Evolutionary conservation across 2,329 filamentous ascomycete species (phyloP).

Genomic region (Sporothrix mexicana): DNA sequence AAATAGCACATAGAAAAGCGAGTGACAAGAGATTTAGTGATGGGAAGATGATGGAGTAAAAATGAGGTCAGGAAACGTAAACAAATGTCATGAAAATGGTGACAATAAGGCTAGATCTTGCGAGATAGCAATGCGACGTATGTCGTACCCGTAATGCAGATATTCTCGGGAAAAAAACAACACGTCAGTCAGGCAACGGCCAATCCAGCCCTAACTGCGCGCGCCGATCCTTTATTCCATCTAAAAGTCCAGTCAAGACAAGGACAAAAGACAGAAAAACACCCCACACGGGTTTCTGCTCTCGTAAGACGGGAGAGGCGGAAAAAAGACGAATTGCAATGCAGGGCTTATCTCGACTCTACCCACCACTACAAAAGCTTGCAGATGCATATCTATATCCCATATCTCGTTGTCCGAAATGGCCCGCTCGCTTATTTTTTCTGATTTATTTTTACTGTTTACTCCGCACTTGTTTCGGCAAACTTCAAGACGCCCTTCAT

Average conservation of each 20-base stretch:
- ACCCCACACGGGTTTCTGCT: neutral
- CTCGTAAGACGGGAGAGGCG: neutral
- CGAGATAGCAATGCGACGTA: neutral
- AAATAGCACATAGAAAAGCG: neutral
- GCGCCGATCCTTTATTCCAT: neutral
- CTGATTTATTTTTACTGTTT: neutral
- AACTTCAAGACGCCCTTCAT: constrained; percentile 7
- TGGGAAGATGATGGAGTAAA: neutral
- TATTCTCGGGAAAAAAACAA: too few relatives aligned
- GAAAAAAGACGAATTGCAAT: neutral
- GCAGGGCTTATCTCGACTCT: constrained; percentile 8
- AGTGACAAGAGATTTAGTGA: neutral
- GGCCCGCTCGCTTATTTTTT: neutral
- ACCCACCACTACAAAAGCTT: neutral
- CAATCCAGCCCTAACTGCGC: neutral
- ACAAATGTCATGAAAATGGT: neutral
- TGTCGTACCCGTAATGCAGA: too few relatives aligned
- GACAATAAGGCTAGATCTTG: neutral
- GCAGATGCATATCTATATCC: neutral
- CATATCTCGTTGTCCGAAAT: neutral
- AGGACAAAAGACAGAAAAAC: neutral
- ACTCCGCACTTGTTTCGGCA: neutral
- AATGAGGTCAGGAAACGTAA: neutral
- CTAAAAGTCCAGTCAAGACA: neutral
- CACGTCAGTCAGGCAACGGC: neutral